Percentiles rank a stretch among this genome's conserved stretches.
Evolutionary conservation across 2,329 filamentous ascomycete genomes (phyloP).

Genomic region (Nigrograna mackinnonii): DNA sequence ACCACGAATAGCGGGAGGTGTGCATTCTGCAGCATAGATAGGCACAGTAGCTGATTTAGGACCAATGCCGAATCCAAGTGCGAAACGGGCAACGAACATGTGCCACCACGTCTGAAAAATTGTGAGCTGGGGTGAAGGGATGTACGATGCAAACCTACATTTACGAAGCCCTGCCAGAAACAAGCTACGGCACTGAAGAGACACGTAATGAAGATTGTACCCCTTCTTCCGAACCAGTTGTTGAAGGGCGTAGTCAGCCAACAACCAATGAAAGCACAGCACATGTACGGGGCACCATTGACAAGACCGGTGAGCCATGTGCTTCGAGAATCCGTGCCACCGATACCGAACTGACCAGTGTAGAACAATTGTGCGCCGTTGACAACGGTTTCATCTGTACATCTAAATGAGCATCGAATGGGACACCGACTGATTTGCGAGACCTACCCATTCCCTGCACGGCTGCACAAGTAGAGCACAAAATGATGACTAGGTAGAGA

Average conservation of each 20-base stretch:
- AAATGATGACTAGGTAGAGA: constrained; percentile 66
- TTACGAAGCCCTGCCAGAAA: constrained; percentile 67
- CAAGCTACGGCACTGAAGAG: constrained; percentile 66
- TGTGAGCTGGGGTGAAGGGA: not conserved
- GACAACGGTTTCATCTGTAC: constrained; percentile 66
- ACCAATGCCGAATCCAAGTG: constrained; percentile 78
- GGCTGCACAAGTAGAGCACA: constrained; percentile 67
- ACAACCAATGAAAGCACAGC: constrained; percentile 70
- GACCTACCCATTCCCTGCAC: constrained; percentile 67
- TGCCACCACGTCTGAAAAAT: constrained; percentile 64
- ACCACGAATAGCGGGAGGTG: constrained; percentile 70
- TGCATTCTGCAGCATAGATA: constrained; percentile 76
- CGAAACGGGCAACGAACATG: constrained; percentile 70
- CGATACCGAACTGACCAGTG: constrained; percentile 63
- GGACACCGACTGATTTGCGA: not conserved
- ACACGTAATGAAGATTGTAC: constrained; percentile 77
- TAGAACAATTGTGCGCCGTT: constrained; percentile 71
- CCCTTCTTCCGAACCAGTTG: constrained; percentile 68
- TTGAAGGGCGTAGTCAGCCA: constrained; percentile 77
- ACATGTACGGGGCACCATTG: constrained; percentile 66
- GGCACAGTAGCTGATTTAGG: constrained; percentile 76
- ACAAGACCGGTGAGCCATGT: constrained; percentile 65
- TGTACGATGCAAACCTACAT: constrained; percentile 29
- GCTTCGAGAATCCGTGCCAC: constrained; percentile 48
- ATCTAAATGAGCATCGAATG: no score